These are phyloP conservation scores for Trypanosoma platydactyli DNA, from an alignment of 208 protist genomes.

Conservation along the genomic window DNA sequence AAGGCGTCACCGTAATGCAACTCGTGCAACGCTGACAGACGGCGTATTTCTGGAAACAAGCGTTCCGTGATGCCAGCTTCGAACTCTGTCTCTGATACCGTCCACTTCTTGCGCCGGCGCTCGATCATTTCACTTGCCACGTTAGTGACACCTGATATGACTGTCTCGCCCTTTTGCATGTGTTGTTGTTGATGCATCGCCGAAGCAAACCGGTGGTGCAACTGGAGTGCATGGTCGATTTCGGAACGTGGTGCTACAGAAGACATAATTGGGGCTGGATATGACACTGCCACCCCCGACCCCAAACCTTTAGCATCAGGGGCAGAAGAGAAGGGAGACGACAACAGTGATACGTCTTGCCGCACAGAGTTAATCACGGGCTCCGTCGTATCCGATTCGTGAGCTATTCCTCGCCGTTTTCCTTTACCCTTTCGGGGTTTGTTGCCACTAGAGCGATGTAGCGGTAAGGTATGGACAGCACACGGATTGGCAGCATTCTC, in stretches of 20 bases:
- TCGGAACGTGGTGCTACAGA: background rate
- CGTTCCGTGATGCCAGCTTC: constrained; percentile 78
- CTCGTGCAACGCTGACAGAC: constrained; percentile 75
- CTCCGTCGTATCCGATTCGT: too few relatives aligned
- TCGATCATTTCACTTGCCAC: constrained; percentile 56
- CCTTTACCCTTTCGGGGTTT: background rate
- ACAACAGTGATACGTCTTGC: too few relatives aligned
- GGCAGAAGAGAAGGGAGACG: background rate
- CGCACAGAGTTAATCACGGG: too few relatives aligned
- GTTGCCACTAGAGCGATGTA: background rate
- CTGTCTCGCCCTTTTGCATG: constrained; percentile 1
- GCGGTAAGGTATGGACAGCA: background rate
- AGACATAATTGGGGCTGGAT: background rate
- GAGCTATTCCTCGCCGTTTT: background rate
- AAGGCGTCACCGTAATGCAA: constrained; percentile 81
- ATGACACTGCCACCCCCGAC: background rate
- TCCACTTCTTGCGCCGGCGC: constrained; percentile 67
- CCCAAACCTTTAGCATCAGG: background rate
- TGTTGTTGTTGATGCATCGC: constrained; percentile 1
- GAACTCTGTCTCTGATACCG: constrained; percentile 69
- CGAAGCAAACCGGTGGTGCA: constrained; percentile 17
- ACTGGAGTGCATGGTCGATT: background rate
- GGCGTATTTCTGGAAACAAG: constrained; percentile 68
- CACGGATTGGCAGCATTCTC: too few relatives aligned
- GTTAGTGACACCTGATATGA: constrained; percentile 13